Base-by-base conservation (phyloP, 768 basidiomycete species). In the Suillus clintonianus region DNA sequence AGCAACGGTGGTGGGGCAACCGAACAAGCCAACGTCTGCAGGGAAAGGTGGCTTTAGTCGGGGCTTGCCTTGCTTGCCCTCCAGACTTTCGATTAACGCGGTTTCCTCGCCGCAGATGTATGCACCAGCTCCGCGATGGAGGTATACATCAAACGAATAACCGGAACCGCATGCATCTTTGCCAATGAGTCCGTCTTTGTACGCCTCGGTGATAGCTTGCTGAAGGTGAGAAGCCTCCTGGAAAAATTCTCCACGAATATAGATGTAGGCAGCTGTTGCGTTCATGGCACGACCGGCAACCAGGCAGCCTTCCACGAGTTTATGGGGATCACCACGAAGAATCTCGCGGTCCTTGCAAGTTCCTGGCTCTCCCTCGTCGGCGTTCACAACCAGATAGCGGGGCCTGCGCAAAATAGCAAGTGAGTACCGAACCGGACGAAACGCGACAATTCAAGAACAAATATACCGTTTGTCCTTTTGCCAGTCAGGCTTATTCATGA, bases 401-500 rank as follows among this genome's bases (percentile, higher is more conserved):
- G 96, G 97, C 59, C 95, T 92, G 59, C 32, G 14, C 30, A n/a
- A 39, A 48, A 55, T n/a, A 6, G 42, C 27, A 22, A 34, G 37
- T 32, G 42, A 42, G 61, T 30, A 13, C 22, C 0, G 10, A 47
- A n/a, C 22, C 19, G 24, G 14, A 60, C n/a, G 15, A 47, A 51
- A 24, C 5, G 11, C 27, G 24, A 37, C 53, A 32, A 59, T 41
- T 57, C 32, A 22, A 41, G 14, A 24, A 50, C 24, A 43, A 27
- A 45, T 51, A 69, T 79, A 92, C 90, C 94, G 83, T 68, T 87
- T 88, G 72, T 98, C 97, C 74, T 92, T 90, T 81, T 99, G 88
- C 97, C 97, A 98, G 32, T 89, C 89, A n/a, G 95, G 96, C 79
- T 99, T 99, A 84, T 99, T 99, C 97, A 99, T 97, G 76, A 95